A percentile compares a stretch with the other conserved stretches of the same genome.
These are phyloP conservation scores for Volvox africanus DNA, from an alignment of 139 green algal genomes.

Conservation along the genomic window DNA sequence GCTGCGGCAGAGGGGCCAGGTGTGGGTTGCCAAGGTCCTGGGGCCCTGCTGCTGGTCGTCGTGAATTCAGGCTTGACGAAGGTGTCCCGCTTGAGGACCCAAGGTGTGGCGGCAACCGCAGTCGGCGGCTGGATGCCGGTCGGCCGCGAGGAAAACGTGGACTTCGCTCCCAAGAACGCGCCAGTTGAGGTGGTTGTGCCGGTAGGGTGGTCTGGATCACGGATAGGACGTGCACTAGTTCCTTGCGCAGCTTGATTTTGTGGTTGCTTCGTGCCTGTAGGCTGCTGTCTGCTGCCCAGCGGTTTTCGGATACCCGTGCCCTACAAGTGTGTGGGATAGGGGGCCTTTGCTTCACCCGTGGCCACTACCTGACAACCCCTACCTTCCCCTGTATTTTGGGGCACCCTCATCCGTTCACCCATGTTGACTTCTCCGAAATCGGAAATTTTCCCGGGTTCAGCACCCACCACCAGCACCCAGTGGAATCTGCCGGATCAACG, in stretches of 20 bases:
- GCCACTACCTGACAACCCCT: too few relatives aligned
- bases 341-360: too few relatives aligned
- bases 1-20: not conserved
- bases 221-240: not conserved
- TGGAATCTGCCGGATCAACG: too few relatives aligned
- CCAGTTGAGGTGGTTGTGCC: not conserved
- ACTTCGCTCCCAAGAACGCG: not conserved
- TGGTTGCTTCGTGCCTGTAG: not conserved
- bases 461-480: too few relatives aligned
- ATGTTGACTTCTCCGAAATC: too few relatives aligned
- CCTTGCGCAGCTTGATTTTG: not conserved
- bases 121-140: not conserved
- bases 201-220: not conserved
- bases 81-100: not conserved
- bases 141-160: not conserved
- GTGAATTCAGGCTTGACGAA: conserved; percentile 11
- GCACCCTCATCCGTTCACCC: too few relatives aligned
- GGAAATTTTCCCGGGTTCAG: too few relatives aligned
- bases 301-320: not conserved
- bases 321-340: too few relatives aligned
- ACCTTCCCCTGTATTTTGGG: too few relatives aligned
- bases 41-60: not conserved
- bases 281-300: not conserved
- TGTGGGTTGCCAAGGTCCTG: not conserved
- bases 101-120: not conserved